A percentile compares a stretch with the other conserved stretches of the same genome.
Conservation (phyloP, 106 monocot species). For the Phalaenopsis aphrodite region DNA sequence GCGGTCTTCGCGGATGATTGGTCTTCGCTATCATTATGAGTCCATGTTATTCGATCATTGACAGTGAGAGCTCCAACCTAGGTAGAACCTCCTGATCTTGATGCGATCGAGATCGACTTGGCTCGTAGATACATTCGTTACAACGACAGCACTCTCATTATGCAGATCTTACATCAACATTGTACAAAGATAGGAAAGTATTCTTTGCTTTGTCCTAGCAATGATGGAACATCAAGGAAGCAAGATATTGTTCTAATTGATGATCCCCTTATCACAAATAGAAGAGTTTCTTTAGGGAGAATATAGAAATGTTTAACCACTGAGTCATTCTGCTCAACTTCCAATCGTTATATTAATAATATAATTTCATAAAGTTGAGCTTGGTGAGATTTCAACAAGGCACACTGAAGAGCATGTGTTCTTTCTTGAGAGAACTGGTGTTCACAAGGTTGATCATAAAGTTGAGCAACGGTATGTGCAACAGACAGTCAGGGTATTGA, state of each 20-base stretch:
- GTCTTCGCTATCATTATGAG: not conserved
- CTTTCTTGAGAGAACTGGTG: no score
- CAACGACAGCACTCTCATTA: no score
- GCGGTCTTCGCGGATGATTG: not conserved
- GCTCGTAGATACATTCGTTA: conserved; percentile 34
- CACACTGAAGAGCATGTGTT: no score
- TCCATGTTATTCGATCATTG: not conserved
- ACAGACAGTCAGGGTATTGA: no score
- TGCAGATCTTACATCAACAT: no score
- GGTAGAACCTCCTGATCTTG: conserved; percentile 35
- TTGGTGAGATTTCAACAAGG: not conserved
- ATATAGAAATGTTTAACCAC: not conserved
- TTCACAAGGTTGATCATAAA: no score
- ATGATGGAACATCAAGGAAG: conserved; percentile 31
- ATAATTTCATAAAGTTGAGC: conserved; percentile 53
- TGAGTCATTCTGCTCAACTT: conserved; percentile 19
- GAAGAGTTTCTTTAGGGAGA: conserved; percentile 57
- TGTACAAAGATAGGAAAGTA: no score
- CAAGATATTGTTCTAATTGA: conserved; percentile 74
- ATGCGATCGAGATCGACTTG: conserved; percentile 41
- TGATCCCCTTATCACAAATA: conserved; percentile 79
- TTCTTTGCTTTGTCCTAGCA: conserved; percentile 30
- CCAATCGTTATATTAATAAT: conserved; percentile 79
- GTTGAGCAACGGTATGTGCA: no score
- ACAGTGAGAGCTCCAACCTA: conserved; percentile 8